Conservation (phyloP, 495 filamentous ascomycete genomes). For the Pyronema domesticum region DNA sequence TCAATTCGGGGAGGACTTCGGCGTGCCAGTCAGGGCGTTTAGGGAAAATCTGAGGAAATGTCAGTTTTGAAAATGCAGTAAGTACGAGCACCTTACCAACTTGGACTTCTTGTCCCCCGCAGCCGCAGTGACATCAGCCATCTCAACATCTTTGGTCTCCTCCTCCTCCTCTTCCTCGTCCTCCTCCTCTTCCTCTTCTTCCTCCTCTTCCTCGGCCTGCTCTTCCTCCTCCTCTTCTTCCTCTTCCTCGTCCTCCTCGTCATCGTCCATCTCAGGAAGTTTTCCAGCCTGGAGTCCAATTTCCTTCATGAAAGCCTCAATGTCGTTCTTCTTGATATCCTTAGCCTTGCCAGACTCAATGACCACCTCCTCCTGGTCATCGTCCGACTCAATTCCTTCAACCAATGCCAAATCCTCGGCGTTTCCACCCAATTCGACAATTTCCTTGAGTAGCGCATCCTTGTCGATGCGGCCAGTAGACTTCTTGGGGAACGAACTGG, state of each 20-base stretch:
- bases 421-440: conserved; percentile 57
- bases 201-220: conserved; percentile 2
- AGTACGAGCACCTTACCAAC: conserved; percentile 9
- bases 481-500: conserved; percentile 3
- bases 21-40: conserved; percentile 79
- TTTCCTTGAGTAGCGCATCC: conserved; percentile 44
- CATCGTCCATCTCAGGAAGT: conserved; percentile 22
- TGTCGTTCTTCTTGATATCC: conserved; percentile 12
- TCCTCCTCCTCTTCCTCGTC: conserved; percentile 23
- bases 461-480: conserved; percentile 18
- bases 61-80: conserved; percentile 6
- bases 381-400: conserved; percentile 18
- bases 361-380: conserved; percentile 16
- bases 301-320: conserved; percentile 21
- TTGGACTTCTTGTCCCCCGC: conserved; percentile 11
- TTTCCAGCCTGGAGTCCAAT: conserved; percentile 19
- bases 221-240: conserved; percentile 9
- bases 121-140: not conserved
- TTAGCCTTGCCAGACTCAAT: conserved; percentile 1
- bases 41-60: conserved; percentile 41
- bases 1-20: conserved; percentile 40
- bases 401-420: conserved; percentile 34
- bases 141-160: conserved; percentile 7
- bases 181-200: conserved; percentile 13
- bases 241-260: conserved; percentile 23